Conservation (phyloP, 2,329 filamentous ascomycete species). For the Penicillium sp. region DNA sequence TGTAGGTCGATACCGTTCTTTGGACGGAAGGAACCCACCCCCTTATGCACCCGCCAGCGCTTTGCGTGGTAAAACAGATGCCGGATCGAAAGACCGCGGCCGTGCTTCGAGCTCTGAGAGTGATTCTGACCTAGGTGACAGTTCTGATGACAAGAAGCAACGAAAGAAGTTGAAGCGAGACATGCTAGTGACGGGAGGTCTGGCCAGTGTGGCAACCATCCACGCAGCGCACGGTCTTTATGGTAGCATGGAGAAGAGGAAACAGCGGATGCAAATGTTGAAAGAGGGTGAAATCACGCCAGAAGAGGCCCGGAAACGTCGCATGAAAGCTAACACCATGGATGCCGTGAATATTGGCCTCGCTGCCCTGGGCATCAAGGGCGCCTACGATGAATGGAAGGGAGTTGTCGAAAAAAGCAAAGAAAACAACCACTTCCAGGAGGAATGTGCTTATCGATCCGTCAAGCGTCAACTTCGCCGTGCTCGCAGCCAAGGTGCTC, state of each 20-base stretch:
- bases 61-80: constrained; percentile 16
- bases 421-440: constrained; percentile 55
- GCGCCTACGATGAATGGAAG: constrained; percentile 65
- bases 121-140: constrained; percentile 55
- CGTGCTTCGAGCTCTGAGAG: constrained; percentile 32
- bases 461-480: constrained; percentile 49
- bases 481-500: constrained; percentile 23
- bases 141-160: constrained; percentile 62
- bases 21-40: constrained; percentile 24
- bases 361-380: constrained; percentile 66
- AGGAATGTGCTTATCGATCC: constrained; percentile 44
- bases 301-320: constrained; percentile 62
- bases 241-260: constrained; percentile 62
- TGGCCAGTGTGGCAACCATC: constrained; percentile 67
- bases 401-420: constrained; percentile 63
- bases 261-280: constrained; percentile 60
- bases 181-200: constrained; percentile 63
- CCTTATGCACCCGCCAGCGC: constrained; percentile 26
- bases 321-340: constrained; percentile 62
- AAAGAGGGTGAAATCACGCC: constrained; percentile 62
- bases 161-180: constrained; percentile 66
- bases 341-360: constrained; percentile 67
- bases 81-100: constrained; percentile 9
- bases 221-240: constrained; percentile 67
- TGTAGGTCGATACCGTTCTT: constrained; percentile 43